Percentiles rank a stretch among this genome's conserved stretches.
These are phyloP conservation scores for Rhodotorula sp. DNA, from an alignment of 1,284 basidiomycete genomes.

Conservation along the genomic window DNA sequence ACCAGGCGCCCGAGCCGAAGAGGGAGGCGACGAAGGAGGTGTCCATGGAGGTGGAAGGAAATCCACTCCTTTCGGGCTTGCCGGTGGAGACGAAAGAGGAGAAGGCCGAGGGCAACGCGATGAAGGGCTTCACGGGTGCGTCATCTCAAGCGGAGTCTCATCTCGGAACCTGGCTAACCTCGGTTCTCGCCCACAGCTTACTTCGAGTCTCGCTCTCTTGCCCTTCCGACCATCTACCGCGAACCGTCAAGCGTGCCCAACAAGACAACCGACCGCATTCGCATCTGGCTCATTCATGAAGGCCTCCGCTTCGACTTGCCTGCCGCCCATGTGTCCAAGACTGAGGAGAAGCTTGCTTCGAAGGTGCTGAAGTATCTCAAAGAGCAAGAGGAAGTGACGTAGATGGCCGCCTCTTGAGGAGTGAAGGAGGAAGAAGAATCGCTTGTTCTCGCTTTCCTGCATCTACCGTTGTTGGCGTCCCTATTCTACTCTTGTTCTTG, in stretches of 20 bases:
- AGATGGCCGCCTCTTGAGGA: not conserved
- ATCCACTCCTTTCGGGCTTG: not conserved
- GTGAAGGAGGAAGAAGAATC: not conserved
- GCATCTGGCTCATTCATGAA: constrained; percentile 9
- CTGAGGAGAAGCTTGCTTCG: not conserved
- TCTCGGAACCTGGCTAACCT: not conserved
- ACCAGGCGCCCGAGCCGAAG: not conserved
- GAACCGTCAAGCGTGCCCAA: not conserved
- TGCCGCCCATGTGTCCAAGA: not conserved
- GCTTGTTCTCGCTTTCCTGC: not conserved
- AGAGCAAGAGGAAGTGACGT: not conserved
- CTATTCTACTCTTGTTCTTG: no score
- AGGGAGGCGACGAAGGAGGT: not conserved
- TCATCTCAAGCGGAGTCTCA: no score
- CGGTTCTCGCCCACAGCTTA: not conserved
- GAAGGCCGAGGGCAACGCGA: not conserved
- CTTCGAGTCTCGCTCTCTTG: constrained; percentile 1
- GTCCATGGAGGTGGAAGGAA: not conserved
- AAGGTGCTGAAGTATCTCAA: constrained; percentile 5
- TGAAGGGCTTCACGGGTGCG: constrained; percentile 2
- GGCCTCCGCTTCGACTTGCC: constrained; percentile 13
- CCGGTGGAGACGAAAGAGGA: not conserved
- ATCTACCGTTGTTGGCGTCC: no score
- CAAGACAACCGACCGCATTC: not conserved
- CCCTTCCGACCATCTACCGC: not conserved